Evolutionary conservation across 2,329 filamentous ascomycete species (phyloP), one percentile per base, ranked within the genome.

Genomic region (Monilinia fructigena): DNA sequence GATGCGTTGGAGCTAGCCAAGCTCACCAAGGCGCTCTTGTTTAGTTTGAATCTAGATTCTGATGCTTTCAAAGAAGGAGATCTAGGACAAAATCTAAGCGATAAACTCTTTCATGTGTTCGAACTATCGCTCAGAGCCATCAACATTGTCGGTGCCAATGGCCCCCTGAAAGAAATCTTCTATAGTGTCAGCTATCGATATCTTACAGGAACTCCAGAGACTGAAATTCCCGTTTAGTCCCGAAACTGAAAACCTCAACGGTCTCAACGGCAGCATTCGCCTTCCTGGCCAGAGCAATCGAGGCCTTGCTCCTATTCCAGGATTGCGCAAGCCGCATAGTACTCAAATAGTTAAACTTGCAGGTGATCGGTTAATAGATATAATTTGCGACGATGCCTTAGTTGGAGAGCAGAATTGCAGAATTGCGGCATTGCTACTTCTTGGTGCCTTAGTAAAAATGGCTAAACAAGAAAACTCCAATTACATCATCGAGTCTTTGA

Each of bases 101-200:
- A 98, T 76, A 92, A 95, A 74, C 83, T 98, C 0, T 93, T 93
- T 75, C 90, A 97, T 75, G 85, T 98, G 4, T 97, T 99, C 82
- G 91, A 96, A 69, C 86, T 92, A 50, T 93, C 91, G 69, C 82
- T 97, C 18, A 85, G 89, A 72, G 92, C 92, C 6, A 89, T 96
- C 65, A 86, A 89, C 70, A 88, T 90, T 68, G 89, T 90, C 74
- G 84, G 88, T 1, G 88, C 89, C 5, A 88, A 86, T 63, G 81
- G 90, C 20, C 83, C 87, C 65, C 80, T 99, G 50, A 88, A 95
- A 61, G 88, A 95, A 67, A 85, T 91, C 28, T 94, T 96, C 78
- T 99, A 98, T 77, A 90, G 90, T 73, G 96, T 97, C 72, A 93
- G 91, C 79, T 94, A 93, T 76, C 87, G 91, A 26, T 96, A 96